Evolutionary conservation across 495 filamentous ascomycete species (phyloP).

Genomic region (Neurospora sp.): DNA sequence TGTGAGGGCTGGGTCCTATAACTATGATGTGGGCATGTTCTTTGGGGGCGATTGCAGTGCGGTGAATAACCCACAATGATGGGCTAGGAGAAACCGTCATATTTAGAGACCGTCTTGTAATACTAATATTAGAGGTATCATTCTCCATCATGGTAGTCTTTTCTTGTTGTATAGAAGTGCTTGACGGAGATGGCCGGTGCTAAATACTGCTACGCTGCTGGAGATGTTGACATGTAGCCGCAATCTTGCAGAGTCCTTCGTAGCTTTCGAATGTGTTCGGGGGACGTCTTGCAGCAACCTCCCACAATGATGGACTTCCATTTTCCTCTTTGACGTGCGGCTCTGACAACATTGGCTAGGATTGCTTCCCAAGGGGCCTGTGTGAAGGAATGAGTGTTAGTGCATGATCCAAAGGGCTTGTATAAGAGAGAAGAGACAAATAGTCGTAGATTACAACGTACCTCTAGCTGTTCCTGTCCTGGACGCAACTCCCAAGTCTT

Average conservation of each 20-base stretch:
- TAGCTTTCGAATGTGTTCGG: slow-evolving; percentile 40
- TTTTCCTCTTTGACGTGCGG: slow-evolving; percentile 44
- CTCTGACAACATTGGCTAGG: slow-evolving; percentile 45
- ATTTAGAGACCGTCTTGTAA: neutral
- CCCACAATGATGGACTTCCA: slow-evolving; percentile 48
- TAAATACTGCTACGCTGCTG: neutral
- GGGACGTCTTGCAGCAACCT: slow-evolving; percentile 51
- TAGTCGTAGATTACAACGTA: slow-evolving; percentile 5
- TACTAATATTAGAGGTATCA: neutral
- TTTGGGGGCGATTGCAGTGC: neutral
- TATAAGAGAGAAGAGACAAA: neutral
- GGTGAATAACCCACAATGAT: neutral
- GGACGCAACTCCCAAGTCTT: slow-evolving; percentile 45
- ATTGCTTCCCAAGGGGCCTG: slow-evolving; percentile 42
- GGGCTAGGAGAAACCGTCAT: neutral
- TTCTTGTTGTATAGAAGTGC: neutral
- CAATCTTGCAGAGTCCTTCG: slow-evolving; percentile 9
- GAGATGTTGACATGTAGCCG: neutral
- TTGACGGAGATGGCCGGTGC: neutral
- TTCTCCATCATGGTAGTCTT: too few relatives aligned
- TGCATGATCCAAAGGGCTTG: neutral
- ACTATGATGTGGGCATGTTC: neutral
- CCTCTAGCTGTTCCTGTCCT: slow-evolving; percentile 6
- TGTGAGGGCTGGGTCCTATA: neutral
- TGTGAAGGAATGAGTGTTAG: neutral